phyloP scores from a whole-genome alignment of 441 rosid species.

The Oxalis stricta region DNA sequence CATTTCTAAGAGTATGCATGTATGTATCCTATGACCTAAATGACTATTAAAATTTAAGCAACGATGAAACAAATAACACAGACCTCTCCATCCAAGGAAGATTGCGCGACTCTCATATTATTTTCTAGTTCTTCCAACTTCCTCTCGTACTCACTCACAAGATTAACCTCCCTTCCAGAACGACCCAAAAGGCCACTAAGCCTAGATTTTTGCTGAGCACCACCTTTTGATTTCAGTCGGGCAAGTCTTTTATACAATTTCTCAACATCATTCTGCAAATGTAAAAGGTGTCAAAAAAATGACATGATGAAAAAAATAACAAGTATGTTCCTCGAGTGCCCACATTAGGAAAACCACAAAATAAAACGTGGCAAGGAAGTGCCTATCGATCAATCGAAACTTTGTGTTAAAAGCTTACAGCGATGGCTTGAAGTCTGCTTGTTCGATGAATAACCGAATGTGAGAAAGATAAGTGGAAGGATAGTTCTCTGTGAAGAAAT shows the following conservation, averaged over 20 bases:
- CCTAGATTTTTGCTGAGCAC: conserved; percentile 19
- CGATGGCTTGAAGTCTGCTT: conserved; percentile 47
- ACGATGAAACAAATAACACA: conserved; percentile 8
- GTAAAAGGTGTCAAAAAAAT: conserved; percentile 6
- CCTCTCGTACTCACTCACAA: conserved; percentile 43
- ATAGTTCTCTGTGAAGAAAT: conserved; percentile 68
- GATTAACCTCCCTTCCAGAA: conserved; percentile 51
- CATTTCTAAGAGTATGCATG: too few species aligned
- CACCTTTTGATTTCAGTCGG: conserved; percentile 28
- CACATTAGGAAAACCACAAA: too few species aligned
- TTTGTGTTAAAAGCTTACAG: conserved; percentile 29
- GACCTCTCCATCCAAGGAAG: conserved; percentile 50
- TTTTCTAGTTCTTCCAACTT: conserved; percentile 57
- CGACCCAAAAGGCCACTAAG: conserved; percentile 67
- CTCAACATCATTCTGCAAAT: conserved; percentile 47
- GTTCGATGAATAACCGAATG: conserved; percentile 52
- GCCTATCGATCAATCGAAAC: conserved; percentile 2
- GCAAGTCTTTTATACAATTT: conserved; percentile 47
- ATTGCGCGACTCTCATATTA: conserved; percentile 44
- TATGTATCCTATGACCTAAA: neutral
- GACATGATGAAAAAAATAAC: conserved; percentile 1
- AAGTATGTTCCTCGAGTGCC: too few species aligned
- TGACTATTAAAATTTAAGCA: neutral
- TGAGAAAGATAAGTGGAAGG: conserved; percentile 71
- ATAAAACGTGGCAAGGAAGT: neutral